Evolutionary conservation across 805 yeast species (phyloP).

Genomic region (Alloascoidea africana): DNA sequence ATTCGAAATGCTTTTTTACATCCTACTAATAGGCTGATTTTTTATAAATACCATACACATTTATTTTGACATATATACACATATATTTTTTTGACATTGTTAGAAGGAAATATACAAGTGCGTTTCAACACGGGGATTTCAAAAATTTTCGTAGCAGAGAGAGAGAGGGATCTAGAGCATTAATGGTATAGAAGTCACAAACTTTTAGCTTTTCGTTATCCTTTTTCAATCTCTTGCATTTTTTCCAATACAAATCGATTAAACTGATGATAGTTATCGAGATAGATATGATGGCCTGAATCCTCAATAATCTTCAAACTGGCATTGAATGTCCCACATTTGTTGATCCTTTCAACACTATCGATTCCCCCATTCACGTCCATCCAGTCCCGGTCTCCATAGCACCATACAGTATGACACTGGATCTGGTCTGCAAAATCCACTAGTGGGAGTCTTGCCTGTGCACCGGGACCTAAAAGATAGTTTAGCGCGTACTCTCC

Average conservation of each 20-base stretch:
- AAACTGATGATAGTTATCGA: constrained; percentile 44
- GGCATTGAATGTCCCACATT: constrained; percentile 13
- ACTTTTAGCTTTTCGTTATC: constrained; percentile 4
- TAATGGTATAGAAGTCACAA: too few species aligned
- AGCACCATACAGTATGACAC: constrained; percentile 66
- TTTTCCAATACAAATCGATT: constrained; percentile 32
- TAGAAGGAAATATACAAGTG: too few species aligned
- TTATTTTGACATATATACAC: too few species aligned
- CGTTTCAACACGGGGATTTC: too few species aligned
- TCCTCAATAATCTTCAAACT: constrained; percentile 23
- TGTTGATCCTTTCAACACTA: constrained; percentile 15
- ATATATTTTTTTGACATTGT: too few species aligned
- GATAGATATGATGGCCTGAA: constrained; percentile 64
- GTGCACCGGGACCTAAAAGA: constrained; percentile 81
- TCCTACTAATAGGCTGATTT: too few species aligned
- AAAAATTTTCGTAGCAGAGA: too few species aligned
- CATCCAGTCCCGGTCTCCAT: constrained; percentile 74
- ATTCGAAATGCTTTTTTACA: too few species aligned
- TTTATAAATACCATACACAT: too few species aligned
- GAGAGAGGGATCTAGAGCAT: too few species aligned
- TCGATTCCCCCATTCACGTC: constrained; percentile 24
- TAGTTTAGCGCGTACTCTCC: constrained; percentile 88
- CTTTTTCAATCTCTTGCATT: constrained; percentile 19
- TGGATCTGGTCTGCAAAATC: constrained; percentile 23
- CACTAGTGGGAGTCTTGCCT: constrained; percentile 62